These are phyloP conservation scores for Botrytis deweyae DNA, from an alignment of 2,329 filamentous ascomycete genomes.

Conservation along the genomic window DNA sequence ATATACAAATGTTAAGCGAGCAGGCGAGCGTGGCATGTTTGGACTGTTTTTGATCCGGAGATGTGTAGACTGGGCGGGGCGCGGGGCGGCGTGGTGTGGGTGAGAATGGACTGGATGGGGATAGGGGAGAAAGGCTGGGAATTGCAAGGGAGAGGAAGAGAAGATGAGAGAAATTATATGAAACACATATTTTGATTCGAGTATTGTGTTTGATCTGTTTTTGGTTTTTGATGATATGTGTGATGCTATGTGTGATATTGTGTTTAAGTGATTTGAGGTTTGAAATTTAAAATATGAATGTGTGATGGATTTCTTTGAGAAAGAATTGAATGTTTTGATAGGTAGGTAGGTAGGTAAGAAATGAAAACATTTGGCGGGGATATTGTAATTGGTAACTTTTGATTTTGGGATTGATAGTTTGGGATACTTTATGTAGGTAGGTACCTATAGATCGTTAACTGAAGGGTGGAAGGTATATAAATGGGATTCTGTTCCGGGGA, in stretches of 20 bases:
- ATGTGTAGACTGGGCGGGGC: neutral
- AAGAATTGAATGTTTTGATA: neutral
- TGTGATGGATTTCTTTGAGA: neutral
- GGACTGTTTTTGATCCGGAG: neutral
- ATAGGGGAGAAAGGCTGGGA: neutral
- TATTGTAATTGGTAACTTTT: neutral
- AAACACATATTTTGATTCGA: neutral
- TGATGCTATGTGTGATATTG: neutral
- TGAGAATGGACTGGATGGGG: neutral
- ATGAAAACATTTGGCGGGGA: neutral
- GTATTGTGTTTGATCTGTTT: neutral
- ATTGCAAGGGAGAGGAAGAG: neutral
- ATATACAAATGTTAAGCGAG: neutral
- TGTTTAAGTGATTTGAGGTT: neutral
- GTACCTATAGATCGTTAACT: neutral
- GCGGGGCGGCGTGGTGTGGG: neutral
- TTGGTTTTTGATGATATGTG: neutral
- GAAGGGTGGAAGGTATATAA: neutral
- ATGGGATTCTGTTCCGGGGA: neutral
- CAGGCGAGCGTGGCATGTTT: conserved; percentile 1
- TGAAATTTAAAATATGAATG: neutral
- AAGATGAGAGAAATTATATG: conserved; percentile 1
- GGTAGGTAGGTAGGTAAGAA: neutral
- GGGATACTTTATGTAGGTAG: neutral
- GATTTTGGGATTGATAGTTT: neutral